Base-by-base conservation (phyloP, 257 asterid genomes). In the Plantago elongata region DNA sequence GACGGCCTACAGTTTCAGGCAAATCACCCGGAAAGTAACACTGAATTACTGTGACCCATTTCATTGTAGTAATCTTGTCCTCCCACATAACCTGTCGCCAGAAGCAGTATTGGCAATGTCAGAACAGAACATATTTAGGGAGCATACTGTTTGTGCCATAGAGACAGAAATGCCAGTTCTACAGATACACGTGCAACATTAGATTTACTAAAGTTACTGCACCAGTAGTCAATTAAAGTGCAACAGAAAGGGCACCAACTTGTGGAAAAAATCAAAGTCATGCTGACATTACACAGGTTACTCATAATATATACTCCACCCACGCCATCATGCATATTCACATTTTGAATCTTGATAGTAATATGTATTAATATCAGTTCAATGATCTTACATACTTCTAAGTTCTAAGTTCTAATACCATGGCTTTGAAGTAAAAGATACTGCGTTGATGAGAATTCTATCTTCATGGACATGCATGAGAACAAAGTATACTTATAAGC, bases 21-120 rank as follows among this genome's bases (percentile, higher is more conserved):
- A 93, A 87, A 75, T 93, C 99, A 60, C 82, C 74, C 51, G 99
- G 90, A 71, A 87, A 90, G 81, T 89, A 93, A 75, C 95, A 93
- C 66, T 72, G 84, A 72, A 75, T 90, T 57, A 83, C 89, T 57
- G 77, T 70, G 52, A 84, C 80, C 95, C 94, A 93, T 75, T 87
- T 93, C 18, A 63, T 57, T 57, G 78, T 70, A 60, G 78, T 79
- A 50, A 62, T 74, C 46, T 69, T 78, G 74, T 93, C 99, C 84
- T 89, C 96, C 97, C 97, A 93, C 91, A 93, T 83, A 54, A 82
- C 82, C 99, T 89, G 86, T 72, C 73, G 65, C 11, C 54, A 54
- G 55, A 58, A 74, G 44, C 67, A 75, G 63, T 60, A 58, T 44
- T 15, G 2, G 13, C 61, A 59, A 69, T 47, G 62, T 52, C 72